These are phyloP conservation scores for Boletus patriciae DNA, from an alignment of 768 basidiomycete species.

Conservation along the genomic window DNA sequence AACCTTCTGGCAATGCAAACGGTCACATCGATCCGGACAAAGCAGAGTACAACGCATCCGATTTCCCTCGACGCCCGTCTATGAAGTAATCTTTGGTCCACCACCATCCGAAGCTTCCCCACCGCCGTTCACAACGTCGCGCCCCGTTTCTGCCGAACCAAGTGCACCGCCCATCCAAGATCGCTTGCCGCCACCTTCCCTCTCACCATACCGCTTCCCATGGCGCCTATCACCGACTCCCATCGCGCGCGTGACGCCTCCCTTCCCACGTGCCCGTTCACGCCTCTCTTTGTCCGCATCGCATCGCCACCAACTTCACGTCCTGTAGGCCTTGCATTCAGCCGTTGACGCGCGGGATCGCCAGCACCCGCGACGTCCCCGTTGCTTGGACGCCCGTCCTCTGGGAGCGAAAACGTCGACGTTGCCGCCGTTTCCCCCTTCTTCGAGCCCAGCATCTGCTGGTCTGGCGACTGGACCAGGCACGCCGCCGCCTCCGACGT, in stretches of 20 bases:
- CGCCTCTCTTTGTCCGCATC: conserved; percentile 24
- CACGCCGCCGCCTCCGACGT: conserved; percentile 57
- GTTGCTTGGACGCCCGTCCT: conserved; percentile 4
- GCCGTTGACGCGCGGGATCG: conserved; percentile 28
- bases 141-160: conserved; percentile 11
- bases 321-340: conserved; percentile 27
- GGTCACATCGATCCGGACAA: no score
- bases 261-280: conserved; percentile 36
- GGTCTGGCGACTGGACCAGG: conserved; percentile 14
- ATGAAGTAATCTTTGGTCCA: conserved; percentile 22
- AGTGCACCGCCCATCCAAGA: conserved; percentile 1
- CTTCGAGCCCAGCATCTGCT: conserved; percentile 40
- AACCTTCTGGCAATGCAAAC: no score
- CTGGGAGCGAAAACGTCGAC: conserved; percentile 12
- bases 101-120: conserved; percentile 10
- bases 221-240: conserved; percentile 28
- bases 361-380: conserved; percentile 20
- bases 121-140: neutral
- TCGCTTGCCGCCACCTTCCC: conserved; percentile 17
- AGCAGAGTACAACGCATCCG: no score
- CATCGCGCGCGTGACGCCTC: conserved; percentile 24
- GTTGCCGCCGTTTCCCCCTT: conserved; percentile 30
- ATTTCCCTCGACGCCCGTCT: conserved; percentile 18
- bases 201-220: conserved; percentile 24
- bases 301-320: conserved; percentile 32